Conservation (phyloP, 2,329 filamentous ascomycete genomes). For the Beauveria scarabaeidicola region DNA sequence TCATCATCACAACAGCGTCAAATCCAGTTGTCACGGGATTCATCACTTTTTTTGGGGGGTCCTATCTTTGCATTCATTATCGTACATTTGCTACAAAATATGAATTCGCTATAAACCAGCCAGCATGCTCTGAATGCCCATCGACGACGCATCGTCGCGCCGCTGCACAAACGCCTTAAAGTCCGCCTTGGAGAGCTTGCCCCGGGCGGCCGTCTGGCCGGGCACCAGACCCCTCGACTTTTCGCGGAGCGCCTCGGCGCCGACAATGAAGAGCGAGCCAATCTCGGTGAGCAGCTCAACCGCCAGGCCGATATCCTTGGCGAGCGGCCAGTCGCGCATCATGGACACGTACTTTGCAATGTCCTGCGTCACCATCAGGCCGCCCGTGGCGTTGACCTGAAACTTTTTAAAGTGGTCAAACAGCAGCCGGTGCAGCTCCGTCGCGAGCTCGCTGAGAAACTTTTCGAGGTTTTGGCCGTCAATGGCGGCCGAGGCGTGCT, state of each 20-base stretch:
- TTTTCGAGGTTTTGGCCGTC: conserved; percentile 76
- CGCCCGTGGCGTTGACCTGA: conserved; percentile 84
- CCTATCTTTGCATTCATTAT: conserved; percentile 16
- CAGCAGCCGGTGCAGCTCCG: conserved; percentile 67
- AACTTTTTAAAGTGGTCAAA: conserved; percentile 95
- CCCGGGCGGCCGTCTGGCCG: conserved; percentile 34
- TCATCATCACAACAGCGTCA: not conserved
- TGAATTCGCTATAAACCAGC: conserved; percentile 42
- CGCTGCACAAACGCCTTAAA: conserved; percentile 78
- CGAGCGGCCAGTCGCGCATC: conserved; percentile 71
- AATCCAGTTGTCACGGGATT: not conserved
- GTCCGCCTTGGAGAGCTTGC: conserved; percentile 56
- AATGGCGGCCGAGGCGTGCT: conserved; percentile 57
- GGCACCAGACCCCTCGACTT: conserved; percentile 52
- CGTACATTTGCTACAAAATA: not conserved
- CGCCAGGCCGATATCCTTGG: conserved; percentile 56
- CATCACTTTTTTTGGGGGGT: not conserved
- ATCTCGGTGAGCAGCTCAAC: conserved; percentile 89
- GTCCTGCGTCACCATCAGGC: conserved; percentile 91
- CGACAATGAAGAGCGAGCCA: conserved; percentile 91
- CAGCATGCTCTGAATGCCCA: conserved; percentile 76
- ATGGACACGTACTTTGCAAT: conserved; percentile 88
- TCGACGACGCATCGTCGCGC: conserved; percentile 73
- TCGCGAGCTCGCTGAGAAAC: conserved; percentile 75
- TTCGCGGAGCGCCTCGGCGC: conserved; percentile 67